Evolutionary conservation across 805 yeast genomes (phyloP), one percentile per base, ranked within the genome.

Genomic region (Wickerhamiella shivajii): DNA sequence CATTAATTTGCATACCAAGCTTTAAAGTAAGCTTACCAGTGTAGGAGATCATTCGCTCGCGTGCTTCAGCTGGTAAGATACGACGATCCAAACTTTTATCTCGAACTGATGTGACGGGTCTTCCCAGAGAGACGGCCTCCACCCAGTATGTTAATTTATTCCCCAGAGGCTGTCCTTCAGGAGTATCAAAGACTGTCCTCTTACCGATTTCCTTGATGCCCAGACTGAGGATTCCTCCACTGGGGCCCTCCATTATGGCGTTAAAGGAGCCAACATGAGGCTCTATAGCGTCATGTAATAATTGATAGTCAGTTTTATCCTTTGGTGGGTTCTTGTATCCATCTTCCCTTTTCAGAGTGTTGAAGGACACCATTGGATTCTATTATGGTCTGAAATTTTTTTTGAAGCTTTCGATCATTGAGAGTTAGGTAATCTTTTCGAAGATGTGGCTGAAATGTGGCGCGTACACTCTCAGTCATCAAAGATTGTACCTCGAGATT

Each of bases 261-360:
- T 90, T 78, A 66, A 90, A 90, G 2, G 97, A 87, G 6, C 93
- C 96, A 36, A 90, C 70, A 55, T 90, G 98, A 4, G 98, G 98
- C 37, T 73, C 72, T 25, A 90, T 90, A 11, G 98, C 97, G 42
- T 83, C 93, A 38, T 69, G 69, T 23, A 90, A 66, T 25, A 84
- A 59, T 11, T 95, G 94, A 49, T 61, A 87, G 6, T 80, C 80
- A 19, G 81, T 66, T 53, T 77, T 69, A 50, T 80, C 93, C 58
- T 71, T 75, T 33, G 96, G 93, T 29, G 98, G 98, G 52, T 80
- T 74, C 46, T 69, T 68, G 61, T 83, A 90, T 45, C 92, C 69
- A 40, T 66, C 53, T 52, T 87, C 96, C 49, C 94, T 74, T 56
- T 84, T 93, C 47, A 90, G 64, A 28, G 99, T 90, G 53, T 71